Percentiles rank a stretch among this genome's conserved stretches.
Conservation (phyloP, 2,329 filamentous ascomycete genomes). For the Colletotrichum somersetense region DNA sequence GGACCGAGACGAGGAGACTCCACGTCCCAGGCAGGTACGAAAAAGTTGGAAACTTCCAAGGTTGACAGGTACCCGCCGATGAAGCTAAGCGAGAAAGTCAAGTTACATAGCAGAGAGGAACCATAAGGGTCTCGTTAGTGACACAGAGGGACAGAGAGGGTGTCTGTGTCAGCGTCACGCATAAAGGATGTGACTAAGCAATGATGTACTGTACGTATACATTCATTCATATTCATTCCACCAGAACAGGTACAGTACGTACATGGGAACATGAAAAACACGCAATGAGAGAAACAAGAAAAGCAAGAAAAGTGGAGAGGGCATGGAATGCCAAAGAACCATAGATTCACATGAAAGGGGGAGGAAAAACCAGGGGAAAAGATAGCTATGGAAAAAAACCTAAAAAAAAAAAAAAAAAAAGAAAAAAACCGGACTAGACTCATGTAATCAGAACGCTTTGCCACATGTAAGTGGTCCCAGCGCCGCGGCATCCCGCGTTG, state of each 20-base stretch:
- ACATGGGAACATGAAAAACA: too few species aligned
- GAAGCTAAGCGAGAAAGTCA: constrained; percentile 7
- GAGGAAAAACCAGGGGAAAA: not conserved
- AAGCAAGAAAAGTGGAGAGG: constrained; percentile 21
- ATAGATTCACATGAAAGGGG: constrained; percentile 13
- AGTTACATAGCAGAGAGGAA: constrained; percentile 2
- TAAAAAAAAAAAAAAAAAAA: not conserved
- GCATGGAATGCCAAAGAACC: constrained; percentile 8
- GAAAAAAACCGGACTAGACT: not conserved
- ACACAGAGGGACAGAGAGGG: not conserved
- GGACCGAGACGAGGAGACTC: constrained; percentile 1
- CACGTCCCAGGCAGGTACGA: not conserved
- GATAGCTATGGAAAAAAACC: not conserved
- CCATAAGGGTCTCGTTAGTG: not conserved
- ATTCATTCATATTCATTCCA: too few species aligned
- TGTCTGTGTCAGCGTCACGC: too few species aligned
- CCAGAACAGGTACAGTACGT: too few species aligned
- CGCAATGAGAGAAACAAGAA: not conserved
- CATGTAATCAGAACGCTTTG: not conserved
- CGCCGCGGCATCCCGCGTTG: constrained; percentile 39
- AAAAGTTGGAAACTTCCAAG: constrained; percentile 11
- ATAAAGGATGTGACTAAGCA: too few species aligned
- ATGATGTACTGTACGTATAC: too few species aligned
- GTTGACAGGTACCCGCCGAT: constrained; percentile 1
- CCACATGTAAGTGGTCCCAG: constrained; percentile 21